Base-by-base conservation (phyloP, 2,329 filamentous ascomycete genomes). In the Escovopsis sp. region DNA sequence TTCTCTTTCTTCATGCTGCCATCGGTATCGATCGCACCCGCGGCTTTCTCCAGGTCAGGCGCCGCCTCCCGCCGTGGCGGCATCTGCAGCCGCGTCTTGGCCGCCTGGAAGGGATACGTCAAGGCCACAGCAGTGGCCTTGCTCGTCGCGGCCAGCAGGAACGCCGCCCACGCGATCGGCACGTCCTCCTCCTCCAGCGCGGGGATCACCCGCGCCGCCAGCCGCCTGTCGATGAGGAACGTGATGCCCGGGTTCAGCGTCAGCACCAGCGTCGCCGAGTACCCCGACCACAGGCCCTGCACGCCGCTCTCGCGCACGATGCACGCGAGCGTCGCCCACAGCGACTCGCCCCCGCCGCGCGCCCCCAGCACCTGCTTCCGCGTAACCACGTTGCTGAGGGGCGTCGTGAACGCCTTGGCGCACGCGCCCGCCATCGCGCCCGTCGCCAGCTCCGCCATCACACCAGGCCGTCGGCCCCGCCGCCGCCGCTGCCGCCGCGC, bases 161-260 rank as follows among this genome's bases (percentile, higher is more conserved):
- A 71, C 1, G 37, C 53, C 12, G 51, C 46, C 54, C 55, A 59
- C 5, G 56, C 56, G 5, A 58, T 45, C 3, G 56, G 54, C 17
- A 59, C 43, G 33, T 59, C 56, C 39, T 58, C 56, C 41, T 50
- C 60, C 45, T 62, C 65, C 2, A 63, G 59, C 7, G 67, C 27
- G 52, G 62, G 36, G 1, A 85, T 61, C 3, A 80, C 51, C 2
- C 64, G 51, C 35, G 71, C 66, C 44, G 79, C 76, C 15, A 90
- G 60, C 7, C 77, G 59, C 45, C 84, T 77, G 49, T 92, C 83
- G 21, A 93, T 62, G 45, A 88, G 76, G 52, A 94, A 87, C 0
- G 87, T 93, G 43, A 94, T 69, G 43, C 79, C 79, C 1, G 87
- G 86, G 48, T 94, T 94, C 19, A 93, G 63, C 1, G 86, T 87